Conservation (phyloP, 169 alveolate genomes). For the Plasmodium fragile region DNA sequence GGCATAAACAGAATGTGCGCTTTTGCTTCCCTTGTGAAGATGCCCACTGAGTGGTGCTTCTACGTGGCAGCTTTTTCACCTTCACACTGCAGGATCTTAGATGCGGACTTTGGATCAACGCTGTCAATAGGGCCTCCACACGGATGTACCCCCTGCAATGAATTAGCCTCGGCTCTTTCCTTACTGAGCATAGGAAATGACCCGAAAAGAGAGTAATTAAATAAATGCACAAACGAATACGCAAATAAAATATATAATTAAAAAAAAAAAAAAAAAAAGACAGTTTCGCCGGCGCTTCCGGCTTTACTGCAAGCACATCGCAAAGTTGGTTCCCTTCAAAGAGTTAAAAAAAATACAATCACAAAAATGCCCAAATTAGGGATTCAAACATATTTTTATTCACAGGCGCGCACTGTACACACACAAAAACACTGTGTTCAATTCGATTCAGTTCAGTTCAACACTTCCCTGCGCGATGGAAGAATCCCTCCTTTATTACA, state of each 20-base stretch:
- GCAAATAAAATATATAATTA: neutral
- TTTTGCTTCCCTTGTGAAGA: neutral
- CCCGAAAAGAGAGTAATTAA: neutral
- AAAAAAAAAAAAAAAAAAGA: conserved; percentile 55
- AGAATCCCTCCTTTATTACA: neutral
- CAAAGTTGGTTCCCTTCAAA: neutral
- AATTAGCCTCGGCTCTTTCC: neutral
- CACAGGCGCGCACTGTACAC: neutral
- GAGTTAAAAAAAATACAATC: neutral
- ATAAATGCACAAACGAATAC: neutral
- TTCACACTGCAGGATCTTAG: neutral
- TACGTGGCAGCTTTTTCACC: neutral
- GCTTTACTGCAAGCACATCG: neutral
- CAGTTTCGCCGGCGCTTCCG: conserved; percentile 12
- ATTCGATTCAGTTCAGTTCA: neutral
- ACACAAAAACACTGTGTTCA: neutral
- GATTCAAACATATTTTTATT: neutral
- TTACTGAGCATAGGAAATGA: neutral
- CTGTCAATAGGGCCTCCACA: neutral
- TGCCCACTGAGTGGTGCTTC: neutral
- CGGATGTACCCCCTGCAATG: neutral
- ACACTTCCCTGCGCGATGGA: neutral
- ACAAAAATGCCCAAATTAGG: neutral
- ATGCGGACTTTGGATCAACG: neutral
- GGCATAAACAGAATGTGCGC: neutral